Conservation (phyloP, 2,329 filamentous ascomycete genomes). For the Hypomyces perniciosus region DNA sequence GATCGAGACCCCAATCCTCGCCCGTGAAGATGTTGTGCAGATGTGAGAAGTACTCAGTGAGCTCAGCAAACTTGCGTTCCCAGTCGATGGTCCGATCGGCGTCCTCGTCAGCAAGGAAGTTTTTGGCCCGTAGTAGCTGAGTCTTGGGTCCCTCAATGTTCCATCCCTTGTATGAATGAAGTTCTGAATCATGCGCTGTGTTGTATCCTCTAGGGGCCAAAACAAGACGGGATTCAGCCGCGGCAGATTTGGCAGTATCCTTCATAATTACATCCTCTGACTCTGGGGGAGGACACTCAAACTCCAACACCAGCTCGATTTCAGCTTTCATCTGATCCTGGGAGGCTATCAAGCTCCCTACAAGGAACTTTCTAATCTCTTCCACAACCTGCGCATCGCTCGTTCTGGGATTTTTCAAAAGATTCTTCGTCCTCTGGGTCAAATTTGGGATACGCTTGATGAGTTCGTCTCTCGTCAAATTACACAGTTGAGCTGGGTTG, state of each 20-base stretch:
- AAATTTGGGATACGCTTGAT: neutral
- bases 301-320: constrained; percentile 10
- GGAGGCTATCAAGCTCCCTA: neutral
- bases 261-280: neutral
- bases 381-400: neutral
- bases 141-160: constrained; percentile 29
- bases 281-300: neutral
- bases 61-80: constrained; percentile 29
- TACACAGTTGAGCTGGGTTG: neutral
- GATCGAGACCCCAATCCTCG: constrained; percentile 24
- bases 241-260: neutral
- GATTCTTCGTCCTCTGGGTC: neutral
- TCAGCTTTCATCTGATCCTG: neutral
- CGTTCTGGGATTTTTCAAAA: neutral
- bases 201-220: too few species aligned
- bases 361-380: neutral
- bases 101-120: constrained; percentile 47
- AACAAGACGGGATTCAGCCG: too few species aligned
- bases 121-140: constrained; percentile 27
- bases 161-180: constrained; percentile 29
- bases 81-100: constrained; percentile 36
- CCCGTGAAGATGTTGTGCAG: constrained; percentile 20
- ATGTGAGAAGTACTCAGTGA: constrained; percentile 35
- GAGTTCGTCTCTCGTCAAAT: neutral
- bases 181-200: neutral